A percentile compares a stretch with the other conserved stretches of the same genome.
Conservation (phyloP, 2,329 filamentous ascomycete species). For the Cercospora sojina region DNA sequence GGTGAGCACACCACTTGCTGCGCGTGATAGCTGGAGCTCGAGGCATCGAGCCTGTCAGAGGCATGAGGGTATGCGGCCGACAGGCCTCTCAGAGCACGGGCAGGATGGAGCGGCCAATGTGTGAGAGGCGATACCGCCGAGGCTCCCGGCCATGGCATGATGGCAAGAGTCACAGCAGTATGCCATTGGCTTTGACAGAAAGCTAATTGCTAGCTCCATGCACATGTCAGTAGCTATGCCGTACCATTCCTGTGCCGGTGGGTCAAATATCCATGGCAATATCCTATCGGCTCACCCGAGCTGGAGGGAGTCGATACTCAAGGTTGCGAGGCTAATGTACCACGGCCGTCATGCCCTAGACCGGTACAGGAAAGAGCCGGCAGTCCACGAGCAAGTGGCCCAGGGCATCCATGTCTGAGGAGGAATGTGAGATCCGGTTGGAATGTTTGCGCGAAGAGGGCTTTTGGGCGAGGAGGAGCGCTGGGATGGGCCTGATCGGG, state of each 20-base stretch:
- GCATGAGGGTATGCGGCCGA: slow-evolving; percentile 19
- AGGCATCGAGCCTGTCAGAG: slow-evolving; percentile 15
- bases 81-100: slow-evolving; percentile 15
- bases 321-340: slow-evolving; percentile 25
- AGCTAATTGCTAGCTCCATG: slow-evolving; percentile 39
- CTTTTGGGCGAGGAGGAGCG: slow-evolving; percentile 13
- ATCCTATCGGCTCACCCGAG: slow-evolving; percentile 19
- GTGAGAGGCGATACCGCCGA: slow-evolving; percentile 31
- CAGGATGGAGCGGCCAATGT: slow-evolving; percentile 17
- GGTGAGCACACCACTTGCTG: slow-evolving; percentile 31
- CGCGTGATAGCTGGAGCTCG: slow-evolving; percentile 25
- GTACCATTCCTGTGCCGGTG: slow-evolving; percentile 28
- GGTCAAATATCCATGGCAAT: slow-evolving; percentile 22
- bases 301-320: slow-evolving; percentile 28
- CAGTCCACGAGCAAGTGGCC: slow-evolving; percentile 5
- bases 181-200: slow-evolving; percentile 35
- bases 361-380: slow-evolving; percentile 15
- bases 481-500: slow-evolving; percentile 12
- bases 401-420: slow-evolving; percentile 28
- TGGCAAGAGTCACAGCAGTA: slow-evolving; percentile 27
- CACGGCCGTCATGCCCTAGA: slow-evolving; percentile 8
- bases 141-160: slow-evolving; percentile 26
- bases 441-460: slow-evolving; percentile 19
- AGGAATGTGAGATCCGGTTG: slow-evolving; percentile 18
- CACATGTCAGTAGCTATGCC: slow-evolving; percentile 23